phyloP scores from a whole-genome alignment of 2,329 filamentous ascomycete species.

The Alternaria tenuissima region DNA sequence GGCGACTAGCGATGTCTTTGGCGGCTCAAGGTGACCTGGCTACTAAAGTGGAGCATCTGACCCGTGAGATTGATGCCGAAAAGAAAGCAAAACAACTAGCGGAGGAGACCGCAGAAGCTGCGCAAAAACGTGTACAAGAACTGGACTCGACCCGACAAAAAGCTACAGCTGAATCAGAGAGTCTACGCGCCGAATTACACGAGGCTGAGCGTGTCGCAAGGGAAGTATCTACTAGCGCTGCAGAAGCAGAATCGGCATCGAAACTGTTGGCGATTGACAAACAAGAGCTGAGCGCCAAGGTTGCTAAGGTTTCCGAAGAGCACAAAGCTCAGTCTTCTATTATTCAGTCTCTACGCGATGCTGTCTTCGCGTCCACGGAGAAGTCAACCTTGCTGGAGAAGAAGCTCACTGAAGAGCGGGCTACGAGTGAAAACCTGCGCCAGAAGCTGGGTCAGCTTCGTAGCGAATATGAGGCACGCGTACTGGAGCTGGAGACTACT shows the following conservation, averaged over 20 bases:
- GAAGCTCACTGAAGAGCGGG: constrained; percentile 83
- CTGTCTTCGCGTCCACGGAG: constrained; percentile 79
- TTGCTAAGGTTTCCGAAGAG: constrained; percentile 71
- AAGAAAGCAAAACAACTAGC: constrained; percentile 81
- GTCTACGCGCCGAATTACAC: constrained; percentile 84
- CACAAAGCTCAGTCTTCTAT: constrained; percentile 74
- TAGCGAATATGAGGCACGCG: constrained; percentile 82
- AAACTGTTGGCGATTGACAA: constrained; percentile 88
- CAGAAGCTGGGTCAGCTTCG: constrained; percentile 78
- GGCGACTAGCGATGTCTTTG: constrained; percentile 82
- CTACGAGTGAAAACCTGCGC: constrained; percentile 77
- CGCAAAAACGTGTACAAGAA: constrained; percentile 83
- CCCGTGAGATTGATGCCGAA: constrained; percentile 79
- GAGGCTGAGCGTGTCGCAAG: constrained; percentile 78
- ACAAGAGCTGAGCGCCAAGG: constrained; percentile 73
- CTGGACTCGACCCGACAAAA: constrained; percentile 85
- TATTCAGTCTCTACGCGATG: constrained; percentile 77
- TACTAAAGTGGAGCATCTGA: constrained; percentile 73
- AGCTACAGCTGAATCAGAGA: constrained; percentile 84
- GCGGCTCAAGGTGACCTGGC: constrained; percentile 83
- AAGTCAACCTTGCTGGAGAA: constrained; percentile 80
- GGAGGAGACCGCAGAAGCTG: constrained; percentile 84
- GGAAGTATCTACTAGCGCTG: constrained; percentile 79
- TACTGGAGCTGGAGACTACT: constrained; percentile 76
- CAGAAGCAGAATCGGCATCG: constrained; percentile 77